These are phyloP conservation scores for Oxytropis ochrocephala DNA, from an alignment of 306 rosid genomes.

Conservation along the genomic window DNA sequence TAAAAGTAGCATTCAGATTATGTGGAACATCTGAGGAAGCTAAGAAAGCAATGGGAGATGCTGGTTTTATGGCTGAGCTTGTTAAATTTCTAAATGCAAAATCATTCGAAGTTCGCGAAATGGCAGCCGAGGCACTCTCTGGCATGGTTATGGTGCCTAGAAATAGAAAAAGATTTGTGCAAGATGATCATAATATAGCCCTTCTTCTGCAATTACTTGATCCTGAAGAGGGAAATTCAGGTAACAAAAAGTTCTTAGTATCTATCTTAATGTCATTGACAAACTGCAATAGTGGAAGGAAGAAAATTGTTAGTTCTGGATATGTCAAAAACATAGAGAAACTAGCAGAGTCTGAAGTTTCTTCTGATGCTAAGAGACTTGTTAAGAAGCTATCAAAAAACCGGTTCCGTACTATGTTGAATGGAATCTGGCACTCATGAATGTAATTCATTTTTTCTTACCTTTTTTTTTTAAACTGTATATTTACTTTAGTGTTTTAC, in stretches of 20 bases:
- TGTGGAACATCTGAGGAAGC: conserved; percentile 64
- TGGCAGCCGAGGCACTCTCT: conserved; percentile 76
- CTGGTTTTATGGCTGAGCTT: conserved; percentile 73
- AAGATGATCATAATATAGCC: conserved; percentile 70
- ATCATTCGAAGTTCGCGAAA: conserved; percentile 74
- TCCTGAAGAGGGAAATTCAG: conserved; percentile 58
- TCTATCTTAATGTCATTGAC: conserved; percentile 73
- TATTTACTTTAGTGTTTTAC: conserved; percentile 45
- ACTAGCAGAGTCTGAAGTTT: conserved; percentile 71
- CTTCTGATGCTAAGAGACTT: conserved; percentile 79
- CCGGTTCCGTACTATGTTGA: conserved; percentile 66
- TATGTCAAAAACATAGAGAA: conserved; percentile 72
- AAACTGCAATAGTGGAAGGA: conserved; percentile 67
- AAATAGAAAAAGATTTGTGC: conserved; percentile 70
- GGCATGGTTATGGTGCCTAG: conserved; percentile 58
- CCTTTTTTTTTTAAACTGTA: conserved; percentile 37
- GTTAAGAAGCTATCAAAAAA: conserved; percentile 64
- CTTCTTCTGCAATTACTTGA: conserved; percentile 62
- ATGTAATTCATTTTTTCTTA: conserved; percentile 30
- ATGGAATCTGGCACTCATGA: conserved; percentile 85
- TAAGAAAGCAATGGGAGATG: conserved; percentile 71
- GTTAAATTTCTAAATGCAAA: conserved; percentile 66
- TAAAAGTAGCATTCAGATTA: conserved; percentile 62
- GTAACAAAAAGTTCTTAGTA: conserved; percentile 55
- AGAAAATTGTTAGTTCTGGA: conserved; percentile 70